These are phyloP conservation scores for Nemophila menziesii DNA, from an alignment of 257 asterid genomes.

Conservation along the genomic window DNA sequence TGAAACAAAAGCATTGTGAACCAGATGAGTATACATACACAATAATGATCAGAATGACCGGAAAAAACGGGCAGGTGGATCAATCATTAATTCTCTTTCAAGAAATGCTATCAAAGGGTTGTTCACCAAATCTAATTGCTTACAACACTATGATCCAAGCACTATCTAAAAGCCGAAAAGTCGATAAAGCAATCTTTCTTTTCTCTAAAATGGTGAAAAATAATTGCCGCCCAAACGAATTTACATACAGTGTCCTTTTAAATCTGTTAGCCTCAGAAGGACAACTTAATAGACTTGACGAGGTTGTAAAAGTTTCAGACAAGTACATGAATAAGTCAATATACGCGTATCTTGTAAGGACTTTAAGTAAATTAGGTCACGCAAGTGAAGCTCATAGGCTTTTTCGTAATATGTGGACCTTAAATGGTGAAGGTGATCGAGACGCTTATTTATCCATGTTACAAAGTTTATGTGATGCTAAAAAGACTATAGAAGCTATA, in stretches of 20 bases:
- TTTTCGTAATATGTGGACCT: conserved; percentile 85
- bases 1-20: conserved; percentile 66
- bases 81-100: conserved; percentile 60
- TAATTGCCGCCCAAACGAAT: conserved; percentile 84
- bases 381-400: conserved; percentile 86
- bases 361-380: conserved; percentile 67
- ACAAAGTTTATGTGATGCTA: conserved; percentile 70
- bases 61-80: conserved; percentile 49
- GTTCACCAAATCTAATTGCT: conserved; percentile 64
- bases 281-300: conserved; percentile 75
- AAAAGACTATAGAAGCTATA: conserved; percentile 66
- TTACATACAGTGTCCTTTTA: conserved; percentile 65
- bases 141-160: conserved; percentile 79
- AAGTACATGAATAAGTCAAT: conserved; percentile 79
- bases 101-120: conserved; percentile 68
- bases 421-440: conserved; percentile 82
- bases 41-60: conserved; percentile 67
- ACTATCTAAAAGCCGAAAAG: conserved; percentile 51
- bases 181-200: conserved; percentile 46
- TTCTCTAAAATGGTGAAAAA: conserved; percentile 80
- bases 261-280: conserved; percentile 57
- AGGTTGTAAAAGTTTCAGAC: conserved; percentile 57
- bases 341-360: conserved; percentile 67
- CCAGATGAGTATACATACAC: conserved; percentile 87
- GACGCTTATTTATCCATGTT: conserved; percentile 74